These are phyloP conservation scores for Colletotrichum tofieldiae DNA, from an alignment of 2,329 filamentous ascomycete genomes.

Conservation along the genomic window DNA sequence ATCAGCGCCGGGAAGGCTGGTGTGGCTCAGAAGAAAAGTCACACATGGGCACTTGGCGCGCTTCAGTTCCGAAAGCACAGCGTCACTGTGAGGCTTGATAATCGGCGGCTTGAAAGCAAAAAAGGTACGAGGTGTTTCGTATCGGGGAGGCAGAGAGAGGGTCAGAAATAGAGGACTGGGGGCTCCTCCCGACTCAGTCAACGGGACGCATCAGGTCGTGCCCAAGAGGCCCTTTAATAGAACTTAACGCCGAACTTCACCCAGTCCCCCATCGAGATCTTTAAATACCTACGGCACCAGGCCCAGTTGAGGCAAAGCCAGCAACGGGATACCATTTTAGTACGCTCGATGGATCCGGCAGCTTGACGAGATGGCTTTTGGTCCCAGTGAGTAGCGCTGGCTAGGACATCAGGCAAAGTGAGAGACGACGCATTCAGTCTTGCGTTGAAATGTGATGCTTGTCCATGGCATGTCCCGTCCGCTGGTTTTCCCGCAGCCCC, in stretches of 20 bases:
- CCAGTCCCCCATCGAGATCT: constrained; percentile 33
- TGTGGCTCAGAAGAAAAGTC: constrained; percentile 6
- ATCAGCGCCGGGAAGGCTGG: constrained; percentile 20
- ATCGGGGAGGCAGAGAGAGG: not conserved
- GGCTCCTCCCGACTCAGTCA: constrained; percentile 24
- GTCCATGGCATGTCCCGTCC: not conserved
- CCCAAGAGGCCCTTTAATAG: constrained; percentile 34
- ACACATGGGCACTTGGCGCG: constrained; percentile 7
- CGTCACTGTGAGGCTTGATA: not conserved
- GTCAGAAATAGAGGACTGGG: constrained; percentile 1
- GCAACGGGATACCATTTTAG: constrained; percentile 17
- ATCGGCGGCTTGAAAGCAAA: constrained; percentile 1
- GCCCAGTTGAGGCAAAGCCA: constrained; percentile 26
- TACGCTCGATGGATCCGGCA: constrained; percentile 12
- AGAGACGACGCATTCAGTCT: not conserved
- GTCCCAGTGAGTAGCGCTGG: not conserved
- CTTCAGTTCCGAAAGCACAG: not conserved
- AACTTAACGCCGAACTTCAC: constrained; percentile 10
- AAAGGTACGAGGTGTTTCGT: not conserved
- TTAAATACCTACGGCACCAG: constrained; percentile 32
- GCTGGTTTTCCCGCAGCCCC: constrained; percentile 11
- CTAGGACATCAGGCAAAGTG: constrained; percentile 3
- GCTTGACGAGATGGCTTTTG: not conserved
- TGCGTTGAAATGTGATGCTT: constrained; percentile 7
- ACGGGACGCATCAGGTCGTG: constrained; percentile 30